Base-by-base conservation (phyloP, 1,284 basidiomycete species). In the Trichosporon inkin region DNA sequence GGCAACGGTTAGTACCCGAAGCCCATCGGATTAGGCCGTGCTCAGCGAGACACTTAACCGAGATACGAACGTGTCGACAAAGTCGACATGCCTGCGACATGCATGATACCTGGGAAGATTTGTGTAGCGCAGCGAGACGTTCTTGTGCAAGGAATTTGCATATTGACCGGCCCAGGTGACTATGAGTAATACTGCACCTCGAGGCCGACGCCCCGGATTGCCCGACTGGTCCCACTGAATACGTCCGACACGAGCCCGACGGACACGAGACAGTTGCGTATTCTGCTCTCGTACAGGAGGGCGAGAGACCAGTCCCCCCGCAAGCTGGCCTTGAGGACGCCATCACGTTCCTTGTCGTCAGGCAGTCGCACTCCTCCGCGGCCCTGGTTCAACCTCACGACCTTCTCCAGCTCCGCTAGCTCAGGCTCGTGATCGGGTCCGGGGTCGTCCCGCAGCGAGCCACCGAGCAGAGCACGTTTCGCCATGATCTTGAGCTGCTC, bases 231-330 rank as follows among this genome's bases (percentile, higher is more conserved):
- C 37, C 88, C 82, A 71, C 86, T 87, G n/a, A 89, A 84, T 10
- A 98, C 82, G 72, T 97, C 90, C 5, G 91, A 90, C 14, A 91
- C 84, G 14, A 96, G 85, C 3, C 94, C 94, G 32, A 95, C 78
- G 62, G 90, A 90, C 66, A 98, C 86, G 16, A 98, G 82, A 79
- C 93, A 88, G 69, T 92, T 91, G 47, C 87, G 84, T 68, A 97
- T 79, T n/a, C 92, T 85, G 7, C 92, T 90, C 80, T 97, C 92
- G 90, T 94, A 98, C 72, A 97, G 84, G 35, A 98, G 76, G 6
- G 93, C 88, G 32, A 96, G 82, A 66, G 92, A 88, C 66, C 90
- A 89, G 62, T 87, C 90, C 0, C 92, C 94, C 0, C 91, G 92
- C 19, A 91, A 84, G 56, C 90, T 84, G 4, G 90, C 88, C 80